Base-by-base conservation (phyloP, 2,329 filamentous ascomycete species). In the Diaporthe batatas region DNA sequence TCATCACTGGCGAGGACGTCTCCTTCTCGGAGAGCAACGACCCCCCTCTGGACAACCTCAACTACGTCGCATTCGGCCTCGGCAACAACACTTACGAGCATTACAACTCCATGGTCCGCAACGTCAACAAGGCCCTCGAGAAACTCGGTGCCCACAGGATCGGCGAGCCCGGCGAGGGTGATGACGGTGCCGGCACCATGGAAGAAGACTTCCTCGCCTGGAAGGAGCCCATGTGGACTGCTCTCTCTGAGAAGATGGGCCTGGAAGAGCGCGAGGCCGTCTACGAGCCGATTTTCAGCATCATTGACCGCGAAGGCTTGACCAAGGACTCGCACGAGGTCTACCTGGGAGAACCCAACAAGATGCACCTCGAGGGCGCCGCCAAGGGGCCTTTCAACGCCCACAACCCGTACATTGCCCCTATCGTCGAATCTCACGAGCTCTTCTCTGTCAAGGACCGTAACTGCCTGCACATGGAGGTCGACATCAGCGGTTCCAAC, bases 11-110 rank as follows among this genome's bases (percentile, higher is more conserved):
- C 76, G 95, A 98, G 23, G 94, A 96, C 72, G 87, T 92, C 72
- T 85, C 90, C 77, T 98, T 98, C 84, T 93, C 93, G 77, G 90
- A 95, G 79, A 90, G 91, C 78, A 84, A 83, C 58, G 93, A 96
- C 29, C 89, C 92, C 75, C 90, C 96, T 65, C 90, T 99, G 70
- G 87, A 85, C 68, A 95, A 94, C 79, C 89, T 99, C 80, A 96
- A 95, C 82, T 99, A 95, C 81, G 95, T 99, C 79, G 90, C 95
- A 72, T 99, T 99, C 79, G 96, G 96, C 79, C 91, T 99, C 51
- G 96, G 96, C 77, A 99, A 99, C 88, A 99, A 98, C 87, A 98
- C 96, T 36, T 99, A 99, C 82, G 96, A 99, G 82, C 96, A 99
- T 87, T 99, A 98, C 89, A 99, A 99, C 86, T 93, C 93, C 68